Evolutionary conservation across 768 basidiomycete genomes (phyloP), one percentile per base, ranked within the genome.

Genomic region (Phylloporus sp.): DNA sequence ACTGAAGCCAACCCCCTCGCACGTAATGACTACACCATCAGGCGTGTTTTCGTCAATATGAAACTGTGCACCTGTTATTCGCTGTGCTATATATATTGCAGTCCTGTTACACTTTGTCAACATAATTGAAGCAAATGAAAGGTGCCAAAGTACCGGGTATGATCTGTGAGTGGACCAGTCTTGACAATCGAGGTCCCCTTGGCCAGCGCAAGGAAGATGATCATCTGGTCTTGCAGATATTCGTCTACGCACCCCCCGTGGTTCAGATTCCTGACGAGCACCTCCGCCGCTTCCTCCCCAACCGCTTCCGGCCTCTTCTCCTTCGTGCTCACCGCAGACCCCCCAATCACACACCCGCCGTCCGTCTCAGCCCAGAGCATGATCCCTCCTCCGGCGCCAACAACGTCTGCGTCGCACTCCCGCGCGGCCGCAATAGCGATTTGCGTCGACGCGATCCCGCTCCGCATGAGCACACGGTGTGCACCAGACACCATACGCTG

Each of bases 231-330:
- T 74, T 88, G 79, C 59, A 80, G 50, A 61, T 77, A 71, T 52
- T 79, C 88, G 55, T 91, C 89, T 2, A 90, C 82, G 56, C 85
- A 87, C 26, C 86, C 87, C 6, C 76, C 85, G n/a, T 80, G 76
- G 12, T 74, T 64, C 50, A 90, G 59, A 42, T 82, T 86, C 52
- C 71, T 71, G 31, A 80, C 59, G 9, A 90, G 65, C 54, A 84
- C 80, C 13, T 71, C 62, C 3, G 84, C 88, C 18, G 88, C 88
- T 49, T 77, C 76, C 38, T 74, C 71, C 12, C 86, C 88, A 9
- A 87, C 76, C 2, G 57, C 55, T 44, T 65, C 66, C 0, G 81
- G 75, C 13, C 73, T 60, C 45, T 71, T 67, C 15, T 75, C 74
- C 56, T 80, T 84, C 26, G 66, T 68, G 13, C 86, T 84, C 26